Conservation (phyloP, 108 stramenopile species). For the Pelagomonas calceolata region DNA sequence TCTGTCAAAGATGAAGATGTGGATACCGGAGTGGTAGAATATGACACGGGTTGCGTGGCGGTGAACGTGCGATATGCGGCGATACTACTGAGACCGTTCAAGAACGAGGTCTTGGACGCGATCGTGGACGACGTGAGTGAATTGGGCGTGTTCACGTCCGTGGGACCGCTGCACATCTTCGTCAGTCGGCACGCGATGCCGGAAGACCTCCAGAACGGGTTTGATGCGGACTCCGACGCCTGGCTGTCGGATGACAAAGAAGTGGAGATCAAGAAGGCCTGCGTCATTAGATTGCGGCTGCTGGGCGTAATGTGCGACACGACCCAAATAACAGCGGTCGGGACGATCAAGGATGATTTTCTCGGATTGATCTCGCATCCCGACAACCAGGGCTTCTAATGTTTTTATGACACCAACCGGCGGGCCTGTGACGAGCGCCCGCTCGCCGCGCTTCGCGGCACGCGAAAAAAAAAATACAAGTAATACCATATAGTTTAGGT, state of each 20-base stretch:
- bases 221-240: slow-evolving; percentile 74
- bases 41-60: slow-evolving; percentile 74
- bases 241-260: slow-evolving; percentile 89
- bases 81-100: slow-evolving; percentile 69
- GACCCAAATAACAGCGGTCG: slow-evolving; percentile 81
- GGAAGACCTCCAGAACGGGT: slow-evolving; percentile 75
- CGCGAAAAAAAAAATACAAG: too few species aligned
- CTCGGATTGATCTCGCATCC: slow-evolving; percentile 81
- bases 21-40: slow-evolving; percentile 77
- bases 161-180: slow-evolving; percentile 77
- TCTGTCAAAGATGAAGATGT: slow-evolving; percentile 82
- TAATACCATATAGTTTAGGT: too few species aligned
- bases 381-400: slow-evolving; percentile 39
- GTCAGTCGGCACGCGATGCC: slow-evolving; percentile 87
- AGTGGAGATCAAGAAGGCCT: slow-evolving; percentile 70
- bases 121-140: slow-evolving; percentile 73
- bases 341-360: slow-evolving; percentile 86
- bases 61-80: slow-evolving; percentile 80
- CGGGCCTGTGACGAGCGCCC: too few species aligned
- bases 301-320: slow-evolving; percentile 79
- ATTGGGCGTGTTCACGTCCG: slow-evolving; percentile 78
- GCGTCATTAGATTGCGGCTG: slow-evolving; percentile 76
- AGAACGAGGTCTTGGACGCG: slow-evolving; percentile 83
- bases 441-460: too few species aligned
- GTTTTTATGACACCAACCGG: too few species aligned